phyloP scores from a whole-genome alignment of 1,139 yeast species.

The Scheffersomyces lignicola region DNA sequence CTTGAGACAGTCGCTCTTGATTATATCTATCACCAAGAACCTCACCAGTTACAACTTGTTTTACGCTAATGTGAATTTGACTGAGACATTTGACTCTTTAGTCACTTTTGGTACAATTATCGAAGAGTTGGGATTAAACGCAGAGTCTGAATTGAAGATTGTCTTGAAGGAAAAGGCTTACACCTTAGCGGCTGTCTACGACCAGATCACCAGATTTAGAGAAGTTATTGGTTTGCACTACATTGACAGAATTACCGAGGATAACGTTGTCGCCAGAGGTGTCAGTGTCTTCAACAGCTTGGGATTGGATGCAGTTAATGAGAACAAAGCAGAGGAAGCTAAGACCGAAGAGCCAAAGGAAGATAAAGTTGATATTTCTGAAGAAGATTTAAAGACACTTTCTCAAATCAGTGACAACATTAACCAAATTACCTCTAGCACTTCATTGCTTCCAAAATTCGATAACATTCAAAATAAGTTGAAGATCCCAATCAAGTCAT shows the following conservation, averaged over 20 bases:
- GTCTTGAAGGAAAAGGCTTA: slow-evolving; percentile 35
- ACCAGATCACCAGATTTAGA: slow-evolving; percentile 43
- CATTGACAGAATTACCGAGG: slow-evolving; percentile 30
- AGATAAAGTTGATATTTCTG: slow-evolving; percentile 14
- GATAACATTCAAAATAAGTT: slow-evolving; percentile 23
- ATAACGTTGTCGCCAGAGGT: slow-evolving; percentile 27
- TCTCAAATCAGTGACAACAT: background rate
- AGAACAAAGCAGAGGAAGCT: slow-evolving; percentile 9
- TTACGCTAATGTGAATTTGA: slow-evolving; percentile 35
- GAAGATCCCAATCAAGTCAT: slow-evolving; percentile 49
- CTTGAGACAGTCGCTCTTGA: slow-evolving; percentile 56
- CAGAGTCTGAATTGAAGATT: slow-evolving; percentile 20
- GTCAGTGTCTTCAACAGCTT: slow-evolving; percentile 30
- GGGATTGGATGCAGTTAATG: slow-evolving; percentile 19
- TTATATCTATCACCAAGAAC: slow-evolving; percentile 56
- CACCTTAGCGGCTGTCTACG: slow-evolving; percentile 38
- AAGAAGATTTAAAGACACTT: slow-evolving; percentile 17
- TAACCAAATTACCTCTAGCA: background rate
- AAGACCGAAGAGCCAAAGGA: slow-evolving; percentile 10
- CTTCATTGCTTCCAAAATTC: slow-evolving; percentile 14
- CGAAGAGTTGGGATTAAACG: slow-evolving; percentile 22
- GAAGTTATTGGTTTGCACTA: slow-evolving; percentile 47
- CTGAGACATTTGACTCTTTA: slow-evolving; percentile 33
- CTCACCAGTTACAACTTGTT: slow-evolving; percentile 60
- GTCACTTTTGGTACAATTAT: slow-evolving; percentile 32